Conservation (phyloP, 208 protist species). For the Leishmania mexicana region DNA sequence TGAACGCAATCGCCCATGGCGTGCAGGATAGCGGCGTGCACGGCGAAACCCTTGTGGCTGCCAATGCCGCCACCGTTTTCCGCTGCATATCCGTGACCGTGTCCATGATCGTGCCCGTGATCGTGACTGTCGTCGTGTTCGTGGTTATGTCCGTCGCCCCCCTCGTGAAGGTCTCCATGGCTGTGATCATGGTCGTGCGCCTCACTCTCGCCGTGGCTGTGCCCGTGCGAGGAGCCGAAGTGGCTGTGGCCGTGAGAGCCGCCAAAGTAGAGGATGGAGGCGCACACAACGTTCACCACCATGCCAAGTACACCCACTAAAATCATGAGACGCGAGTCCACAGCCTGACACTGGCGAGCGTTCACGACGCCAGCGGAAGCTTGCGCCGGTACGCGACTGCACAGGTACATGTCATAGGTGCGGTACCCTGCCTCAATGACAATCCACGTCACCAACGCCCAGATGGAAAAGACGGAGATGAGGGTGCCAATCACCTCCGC, state of each 20-base stretch:
- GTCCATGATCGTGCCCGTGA: constrained; percentile 30
- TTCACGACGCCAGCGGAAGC: constrained; percentile 7
- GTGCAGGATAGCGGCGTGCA: constrained; percentile 88
- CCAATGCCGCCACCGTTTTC: constrained; percentile 10
- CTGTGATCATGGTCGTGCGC: constrained; percentile 13
- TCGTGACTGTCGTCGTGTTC: constrained; percentile 12
- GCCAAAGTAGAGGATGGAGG: constrained; percentile 84
- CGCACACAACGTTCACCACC: constrained; percentile 87
- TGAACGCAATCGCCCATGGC: constrained; percentile 92
- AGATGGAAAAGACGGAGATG: constrained; percentile 90
- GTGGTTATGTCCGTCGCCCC: constrained; percentile 47
- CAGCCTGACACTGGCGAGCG: constrained; percentile 42
- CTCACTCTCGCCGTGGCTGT: constrained; percentile 40
- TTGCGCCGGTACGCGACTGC: constrained; percentile 50
- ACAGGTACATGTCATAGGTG: constrained; percentile 61
- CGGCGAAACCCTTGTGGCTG: constrained; percentile 46
- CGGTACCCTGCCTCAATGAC: constrained; percentile 77
- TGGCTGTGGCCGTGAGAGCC: constrained; percentile 82
- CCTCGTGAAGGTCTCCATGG: constrained; percentile 44
- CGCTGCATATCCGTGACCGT: constrained; percentile 32
- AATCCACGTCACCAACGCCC: constrained; percentile 84
- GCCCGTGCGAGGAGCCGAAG: constrained; percentile 53
- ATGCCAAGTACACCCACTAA: constrained; percentile 82
- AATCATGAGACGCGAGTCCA: constrained; percentile 78
- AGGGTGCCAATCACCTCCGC: constrained; percentile 93